Conservation (phyloP, 2,329 filamentous ascomycete genomes). For the Aschersonia sp. region DNA sequence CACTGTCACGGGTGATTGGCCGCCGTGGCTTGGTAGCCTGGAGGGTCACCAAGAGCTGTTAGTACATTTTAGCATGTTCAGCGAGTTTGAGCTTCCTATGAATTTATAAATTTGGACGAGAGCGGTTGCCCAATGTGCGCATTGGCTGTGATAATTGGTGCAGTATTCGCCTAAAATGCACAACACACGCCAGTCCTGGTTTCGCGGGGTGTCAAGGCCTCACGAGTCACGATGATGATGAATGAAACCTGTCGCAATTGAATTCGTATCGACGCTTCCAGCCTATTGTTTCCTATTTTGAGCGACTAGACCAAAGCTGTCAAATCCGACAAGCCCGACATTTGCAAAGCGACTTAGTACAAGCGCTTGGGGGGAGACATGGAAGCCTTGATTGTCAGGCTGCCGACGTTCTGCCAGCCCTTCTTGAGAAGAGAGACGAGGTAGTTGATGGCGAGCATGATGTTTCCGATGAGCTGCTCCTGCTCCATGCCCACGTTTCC, state of each 20-base stretch:
- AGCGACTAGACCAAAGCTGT: background rate
- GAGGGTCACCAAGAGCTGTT: constrained; percentile 50
- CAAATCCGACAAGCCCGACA: constrained; percentile 5
- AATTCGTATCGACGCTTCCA: constrained; percentile 4
- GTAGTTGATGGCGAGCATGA: constrained; percentile 99
- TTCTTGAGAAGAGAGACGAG: constrained; percentile 99
- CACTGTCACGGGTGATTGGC: constrained; percentile 51
- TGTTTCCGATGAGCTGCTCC: constrained; percentile 94
- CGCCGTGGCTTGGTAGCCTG: constrained; percentile 46
- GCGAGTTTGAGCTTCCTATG: background rate
- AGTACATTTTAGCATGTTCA: background rate
- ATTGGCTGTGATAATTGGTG: too few relatives aligned
- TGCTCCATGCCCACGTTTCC: constrained; percentile 96
- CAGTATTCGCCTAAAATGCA: too few relatives aligned
- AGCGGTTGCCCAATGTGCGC: too few relatives aligned
- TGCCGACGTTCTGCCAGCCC: constrained; percentile 99
- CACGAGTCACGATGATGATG: background rate
- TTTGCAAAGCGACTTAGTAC: constrained; percentile 49
- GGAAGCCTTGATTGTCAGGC: constrained; percentile 98
- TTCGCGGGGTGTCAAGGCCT: background rate
- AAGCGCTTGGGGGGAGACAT: constrained; percentile 98
- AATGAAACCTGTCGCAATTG: background rate
- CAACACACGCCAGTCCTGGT: too few relatives aligned
- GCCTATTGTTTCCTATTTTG: constrained; percentile 2
- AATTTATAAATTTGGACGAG: too few relatives aligned